Evolutionary conservation across 371 early-diverging fungal species (phyloP).

Genomic region (Thermomucor indicae-seudaticae): DNA sequence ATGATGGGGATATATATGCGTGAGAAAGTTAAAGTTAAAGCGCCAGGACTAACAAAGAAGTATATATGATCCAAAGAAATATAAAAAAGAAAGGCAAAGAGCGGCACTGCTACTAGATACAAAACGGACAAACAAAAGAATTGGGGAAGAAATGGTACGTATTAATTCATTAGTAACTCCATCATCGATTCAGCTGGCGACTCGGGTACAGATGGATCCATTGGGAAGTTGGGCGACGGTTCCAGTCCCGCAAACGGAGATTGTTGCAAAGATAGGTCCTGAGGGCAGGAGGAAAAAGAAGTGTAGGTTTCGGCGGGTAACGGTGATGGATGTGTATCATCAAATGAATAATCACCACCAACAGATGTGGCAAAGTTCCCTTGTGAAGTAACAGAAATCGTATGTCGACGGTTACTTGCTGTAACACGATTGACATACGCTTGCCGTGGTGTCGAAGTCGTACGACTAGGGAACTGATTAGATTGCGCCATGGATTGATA

Average conservation of each 20-base stretch:
- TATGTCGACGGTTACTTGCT: slow-evolving; percentile 15
- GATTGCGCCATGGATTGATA: background rate
- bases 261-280: slow-evolving; percentile 1
- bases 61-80: background rate
- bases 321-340: background rate
- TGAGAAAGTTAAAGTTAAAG: no score
- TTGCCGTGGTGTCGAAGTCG: slow-evolving; percentile 6
- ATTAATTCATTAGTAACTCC: slow-evolving; percentile 25
- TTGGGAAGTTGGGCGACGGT: slow-evolving; percentile 26
- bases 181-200: slow-evolving; percentile 37
- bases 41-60: background rate
- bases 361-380: slow-evolving; percentile 15
- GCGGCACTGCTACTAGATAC: no score
- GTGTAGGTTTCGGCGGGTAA: background rate
- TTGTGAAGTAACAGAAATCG: slow-evolving; percentile 10
- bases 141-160: background rate
- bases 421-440: slow-evolving; percentile 6
- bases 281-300: background rate
- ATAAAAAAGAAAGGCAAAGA: background rate
- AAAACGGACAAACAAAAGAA: background rate
- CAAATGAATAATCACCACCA: slow-evolving; percentile 1
- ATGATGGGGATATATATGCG: no score
- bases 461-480: background rate
- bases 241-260: background rate
- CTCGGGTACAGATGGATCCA: slow-evolving; percentile 30